Evolutionary conservation across 2,329 filamentous ascomycete genomes (phyloP).

Genomic region (Rhynchosporium agropyri): DNA sequence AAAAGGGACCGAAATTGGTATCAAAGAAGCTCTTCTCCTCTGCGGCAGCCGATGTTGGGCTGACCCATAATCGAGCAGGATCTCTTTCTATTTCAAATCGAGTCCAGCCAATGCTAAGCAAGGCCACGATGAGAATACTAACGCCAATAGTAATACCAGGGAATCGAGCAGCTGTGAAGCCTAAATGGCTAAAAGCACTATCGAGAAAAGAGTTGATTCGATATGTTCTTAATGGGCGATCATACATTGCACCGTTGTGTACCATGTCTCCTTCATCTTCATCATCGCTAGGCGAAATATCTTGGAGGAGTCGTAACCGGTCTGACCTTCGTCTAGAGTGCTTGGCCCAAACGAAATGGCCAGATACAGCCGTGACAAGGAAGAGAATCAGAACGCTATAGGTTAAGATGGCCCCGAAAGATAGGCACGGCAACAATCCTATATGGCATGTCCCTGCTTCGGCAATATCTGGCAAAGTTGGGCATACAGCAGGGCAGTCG

Average conservation of each 20-base stretch:
- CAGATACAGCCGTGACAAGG: conserved; percentile 66
- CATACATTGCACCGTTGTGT: conserved; percentile 73
- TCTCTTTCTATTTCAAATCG: conserved; percentile 88
- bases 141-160: conserved; percentile 79
- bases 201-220: conserved; percentile 83
- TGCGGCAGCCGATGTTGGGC: conserved; percentile 85
- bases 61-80: conserved; percentile 94
- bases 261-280: conserved; percentile 91
- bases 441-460: conserved; percentile 75
- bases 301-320: conserved; percentile 82
- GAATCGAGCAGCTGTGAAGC: conserved; percentile 78
- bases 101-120: conserved; percentile 87
- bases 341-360: conserved; percentile 74
- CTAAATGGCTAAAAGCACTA: conserved; percentile 76
- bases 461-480: conserved; percentile 75
- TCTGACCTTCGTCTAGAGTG: conserved; percentile 77
- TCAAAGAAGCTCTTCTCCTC: conserved; percentile 96
- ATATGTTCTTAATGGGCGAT: conserved; percentile 79
- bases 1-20: conserved; percentile 90
- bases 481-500: conserved; percentile 86
- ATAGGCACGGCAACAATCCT: conserved; percentile 86
- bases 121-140: conserved; percentile 72
- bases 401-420: conserved; percentile 85
- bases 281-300: conserved; percentile 81
- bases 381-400: conserved; percentile 77